phyloP scores from a whole-genome alignment of 164 flowering plant species.

The Annona squamosa region DNA sequence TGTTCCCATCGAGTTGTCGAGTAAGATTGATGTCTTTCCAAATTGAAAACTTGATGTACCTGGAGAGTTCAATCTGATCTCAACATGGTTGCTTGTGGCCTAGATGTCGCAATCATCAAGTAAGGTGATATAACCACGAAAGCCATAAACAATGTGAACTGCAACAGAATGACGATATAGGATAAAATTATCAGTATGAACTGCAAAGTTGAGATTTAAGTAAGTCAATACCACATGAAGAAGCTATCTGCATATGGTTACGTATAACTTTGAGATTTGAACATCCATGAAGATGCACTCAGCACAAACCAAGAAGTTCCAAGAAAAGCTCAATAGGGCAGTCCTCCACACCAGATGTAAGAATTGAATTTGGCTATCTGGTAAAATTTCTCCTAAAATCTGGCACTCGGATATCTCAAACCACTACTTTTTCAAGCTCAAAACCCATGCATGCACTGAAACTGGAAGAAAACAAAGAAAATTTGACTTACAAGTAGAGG shows the following conservation, averaged over 20 bases:
- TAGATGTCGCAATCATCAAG: slow-evolving; percentile 35
- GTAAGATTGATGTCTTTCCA: slow-evolving; percentile 5
- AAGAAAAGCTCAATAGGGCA: not conserved
- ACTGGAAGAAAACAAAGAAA: not conserved
- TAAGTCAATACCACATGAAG: not conserved
- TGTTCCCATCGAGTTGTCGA: slow-evolving; percentile 2
- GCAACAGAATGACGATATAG: slow-evolving; percentile 20
- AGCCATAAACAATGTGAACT: slow-evolving; percentile 88
- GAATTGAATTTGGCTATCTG: not conserved
- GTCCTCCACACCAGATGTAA: not conserved
- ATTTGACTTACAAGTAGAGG: slow-evolving; percentile 68
- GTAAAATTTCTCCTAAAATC: not conserved
- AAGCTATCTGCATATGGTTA: not conserved
- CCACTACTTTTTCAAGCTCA: not conserved
- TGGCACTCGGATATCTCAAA: not conserved
- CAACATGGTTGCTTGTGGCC: slow-evolving; percentile 35
- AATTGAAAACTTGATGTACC: slow-evolving; percentile 11
- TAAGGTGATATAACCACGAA: slow-evolving; percentile 57
- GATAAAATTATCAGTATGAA: no score
- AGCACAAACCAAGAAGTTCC: not conserved
- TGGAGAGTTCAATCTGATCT: slow-evolving; percentile 48
- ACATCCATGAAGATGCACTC: not conserved
- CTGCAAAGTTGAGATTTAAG: not conserved
- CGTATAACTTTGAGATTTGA: not conserved
- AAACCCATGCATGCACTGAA: not conserved